These are phyloP conservation scores for Ophiocordyceps sinensis DNA, from an alignment of 2,329 filamentous ascomycete species.

Conservation along the genomic window DNA sequence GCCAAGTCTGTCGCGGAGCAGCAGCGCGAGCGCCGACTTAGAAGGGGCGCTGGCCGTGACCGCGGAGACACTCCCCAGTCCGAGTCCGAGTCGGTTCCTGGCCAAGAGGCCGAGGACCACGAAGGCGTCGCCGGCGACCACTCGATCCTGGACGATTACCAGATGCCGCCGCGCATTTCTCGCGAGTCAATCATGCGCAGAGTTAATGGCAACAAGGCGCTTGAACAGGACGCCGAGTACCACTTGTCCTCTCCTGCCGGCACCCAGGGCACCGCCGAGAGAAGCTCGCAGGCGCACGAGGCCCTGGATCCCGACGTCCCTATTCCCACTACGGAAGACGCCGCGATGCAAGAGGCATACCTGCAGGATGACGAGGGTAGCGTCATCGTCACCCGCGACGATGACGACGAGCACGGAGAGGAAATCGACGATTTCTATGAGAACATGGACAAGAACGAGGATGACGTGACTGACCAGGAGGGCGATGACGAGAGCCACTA, in stretches of 20 bases:
- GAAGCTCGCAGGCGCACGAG: slow-evolving; percentile 15
- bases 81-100: slow-evolving; percentile 20
- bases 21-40: slow-evolving; percentile 55
- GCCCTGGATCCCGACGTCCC: slow-evolving; percentile 72
- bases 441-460: slow-evolving; percentile 25
- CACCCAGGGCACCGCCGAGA: slow-evolving; percentile 34
- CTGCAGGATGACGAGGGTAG: slow-evolving; percentile 31
- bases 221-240: slow-evolving; percentile 46
- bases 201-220: slow-evolving; percentile 51
- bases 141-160: slow-evolving; percentile 45
- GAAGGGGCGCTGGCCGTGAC: slow-evolving; percentile 42
- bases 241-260: slow-evolving; percentile 47
- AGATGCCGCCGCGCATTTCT: slow-evolving; percentile 67
- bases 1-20: slow-evolving; percentile 46
- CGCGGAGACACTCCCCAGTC: slow-evolving; percentile 28
- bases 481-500: slow-evolving; percentile 20
- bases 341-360: slow-evolving; percentile 35
- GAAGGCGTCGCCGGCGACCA: slow-evolving; percentile 48
- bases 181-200: slow-evolving; percentile 86
- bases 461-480: slow-evolving; percentile 41
- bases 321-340: slow-evolving; percentile 73
- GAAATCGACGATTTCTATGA: slow-evolving; percentile 47
- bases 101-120: slow-evolving; percentile 30
- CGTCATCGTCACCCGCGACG: slow-evolving; percentile 53
- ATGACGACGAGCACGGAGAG: slow-evolving; percentile 47